These are phyloP conservation scores for Trifolium dubium DNA, from an alignment of 306 rosid genomes.

Conservation along the genomic window DNA sequence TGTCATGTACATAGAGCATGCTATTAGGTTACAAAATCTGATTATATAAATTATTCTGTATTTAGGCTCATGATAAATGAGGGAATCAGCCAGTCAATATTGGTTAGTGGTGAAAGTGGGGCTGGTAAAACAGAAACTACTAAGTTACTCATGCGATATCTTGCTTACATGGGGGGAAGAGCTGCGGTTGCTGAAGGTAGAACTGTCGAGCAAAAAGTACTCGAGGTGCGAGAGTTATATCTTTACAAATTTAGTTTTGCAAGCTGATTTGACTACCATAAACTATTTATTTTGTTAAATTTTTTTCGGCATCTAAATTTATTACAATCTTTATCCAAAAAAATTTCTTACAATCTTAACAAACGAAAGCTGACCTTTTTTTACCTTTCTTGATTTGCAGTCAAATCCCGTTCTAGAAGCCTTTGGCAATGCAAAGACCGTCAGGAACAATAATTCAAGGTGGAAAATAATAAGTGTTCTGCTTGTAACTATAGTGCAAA, in stretches of 20 bases:
- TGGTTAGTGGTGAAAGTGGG: constrained; percentile 99
- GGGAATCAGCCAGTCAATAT: constrained; percentile 87
- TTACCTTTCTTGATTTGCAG: constrained; percentile 54
- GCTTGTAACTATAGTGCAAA: constrained; percentile 18
- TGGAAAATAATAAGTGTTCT: constrained; percentile 41
- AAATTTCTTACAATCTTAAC: constrained; percentile 13
- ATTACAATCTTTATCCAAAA: not conserved
- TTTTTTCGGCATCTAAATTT: constrained; percentile 9
- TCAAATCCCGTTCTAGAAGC: constrained; percentile 99
- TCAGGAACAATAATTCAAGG: constrained; percentile 98
- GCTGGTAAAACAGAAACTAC: constrained; percentile 99
- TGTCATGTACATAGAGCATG: constrained; percentile 26
- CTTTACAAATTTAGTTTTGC: constrained; percentile 35
- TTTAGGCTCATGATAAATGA: constrained; percentile 96
- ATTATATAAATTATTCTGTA: constrained; percentile 38
- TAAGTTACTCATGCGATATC: constrained; percentile 95
- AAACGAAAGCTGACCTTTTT: not conserved
- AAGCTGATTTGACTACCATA: constrained; percentile 21
- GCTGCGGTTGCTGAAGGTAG: constrained; percentile 76
- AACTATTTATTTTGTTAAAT: constrained; percentile 15
- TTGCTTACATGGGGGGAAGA: constrained; percentile 99
- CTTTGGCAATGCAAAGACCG: constrained; percentile 99
- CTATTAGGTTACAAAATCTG: constrained; percentile 37
- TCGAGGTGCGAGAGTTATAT: constrained; percentile 69
- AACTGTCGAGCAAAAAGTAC: constrained; percentile 95